Percentiles rank a stretch among this genome's conserved stretches.
phyloP scores from a whole-genome alignment of 768 basidiomycete species.

The Rubroboletus pulcherrimus region DNA sequence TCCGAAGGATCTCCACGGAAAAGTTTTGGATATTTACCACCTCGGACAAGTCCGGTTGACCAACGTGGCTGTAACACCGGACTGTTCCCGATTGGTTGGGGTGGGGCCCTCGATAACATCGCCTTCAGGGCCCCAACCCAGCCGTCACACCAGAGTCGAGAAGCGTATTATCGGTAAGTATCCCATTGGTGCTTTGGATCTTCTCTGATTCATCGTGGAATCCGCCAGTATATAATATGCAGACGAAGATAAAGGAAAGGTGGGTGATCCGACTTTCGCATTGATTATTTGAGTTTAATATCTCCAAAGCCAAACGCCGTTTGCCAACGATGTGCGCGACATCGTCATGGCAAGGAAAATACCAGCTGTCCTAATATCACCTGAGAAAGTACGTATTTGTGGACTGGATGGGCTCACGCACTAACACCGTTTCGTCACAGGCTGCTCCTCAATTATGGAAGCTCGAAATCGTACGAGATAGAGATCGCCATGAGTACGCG shows the following conservation, averaged over 20 bases:
- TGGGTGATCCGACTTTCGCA: slow-evolving; percentile 19
- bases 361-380: slow-evolving; percentile 40
- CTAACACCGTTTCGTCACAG: slow-evolving; percentile 33
- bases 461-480: slow-evolving; percentile 59
- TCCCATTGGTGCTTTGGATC: neutral
- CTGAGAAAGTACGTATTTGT: slow-evolving; percentile 23
- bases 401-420: slow-evolving; percentile 7
- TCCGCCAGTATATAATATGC: slow-evolving; percentile 45
- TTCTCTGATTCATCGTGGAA: slow-evolving; percentile 1
- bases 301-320: slow-evolving; percentile 45
- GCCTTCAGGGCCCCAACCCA: slow-evolving; percentile 42
- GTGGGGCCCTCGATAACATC: slow-evolving; percentile 47
- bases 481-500: slow-evolving; percentile 34
- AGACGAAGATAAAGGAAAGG: slow-evolving; percentile 42
- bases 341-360: slow-evolving; percentile 45
- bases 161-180: slow-evolving; percentile 50
- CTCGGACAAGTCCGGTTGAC: slow-evolving; percentile 45
- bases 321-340: slow-evolving; percentile 53
- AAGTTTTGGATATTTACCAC: slow-evolving; percentile 40
- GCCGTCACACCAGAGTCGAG: slow-evolving; percentile 45
- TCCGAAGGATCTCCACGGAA: slow-evolving; percentile 42
- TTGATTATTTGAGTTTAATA: slow-evolving; percentile 10
- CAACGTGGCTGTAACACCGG: slow-evolving; percentile 49
- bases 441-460: slow-evolving; percentile 79
- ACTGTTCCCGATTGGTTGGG: slow-evolving; percentile 43